Evolutionary conservation across 2,329 filamentous ascomycete species (phyloP).

Genomic region (Botrytis squamosa): DNA sequence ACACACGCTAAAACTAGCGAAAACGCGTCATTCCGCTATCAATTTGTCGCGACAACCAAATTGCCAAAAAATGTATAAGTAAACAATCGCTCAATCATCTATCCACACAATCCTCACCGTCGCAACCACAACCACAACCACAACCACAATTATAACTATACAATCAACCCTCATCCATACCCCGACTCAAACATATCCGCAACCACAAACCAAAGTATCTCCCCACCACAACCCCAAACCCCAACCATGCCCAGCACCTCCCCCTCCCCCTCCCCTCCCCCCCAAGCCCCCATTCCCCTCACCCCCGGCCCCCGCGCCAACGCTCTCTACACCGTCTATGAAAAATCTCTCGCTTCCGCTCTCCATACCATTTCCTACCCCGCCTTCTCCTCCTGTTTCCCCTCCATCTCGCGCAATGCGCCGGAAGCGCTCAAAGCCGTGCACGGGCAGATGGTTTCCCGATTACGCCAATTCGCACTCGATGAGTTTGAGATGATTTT

Average conservation of each 20-base stretch:
- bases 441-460: slow-evolving; percentile 57
- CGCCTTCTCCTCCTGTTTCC: slow-evolving; percentile 61
- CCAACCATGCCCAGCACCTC: neutral
- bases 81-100: neutral
- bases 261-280: slow-evolving; percentile 25
- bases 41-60: slow-evolving; percentile 10
- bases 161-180: neutral
- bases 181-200: neutral
- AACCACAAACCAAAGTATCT: neutral
- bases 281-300: slow-evolving; percentile 25
- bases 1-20: neutral
- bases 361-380: slow-evolving; percentile 55
- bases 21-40: neutral
- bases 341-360: slow-evolving; percentile 52
- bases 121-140: neutral
- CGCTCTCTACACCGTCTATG: slow-evolving; percentile 55
- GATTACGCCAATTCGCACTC: slow-evolving; percentile 54
- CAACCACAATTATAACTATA: neutral
- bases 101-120: neutral
- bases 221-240: neutral
- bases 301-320: slow-evolving; percentile 57
- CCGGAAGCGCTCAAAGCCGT: slow-evolving; percentile 53
- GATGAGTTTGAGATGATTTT: slow-evolving; percentile 59
- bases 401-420: slow-evolving; percentile 54
- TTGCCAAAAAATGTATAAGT: neutral